phyloP scores from a whole-genome alignment of 768 basidiomycete genomes.

The Nidula microcarpa region DNA sequence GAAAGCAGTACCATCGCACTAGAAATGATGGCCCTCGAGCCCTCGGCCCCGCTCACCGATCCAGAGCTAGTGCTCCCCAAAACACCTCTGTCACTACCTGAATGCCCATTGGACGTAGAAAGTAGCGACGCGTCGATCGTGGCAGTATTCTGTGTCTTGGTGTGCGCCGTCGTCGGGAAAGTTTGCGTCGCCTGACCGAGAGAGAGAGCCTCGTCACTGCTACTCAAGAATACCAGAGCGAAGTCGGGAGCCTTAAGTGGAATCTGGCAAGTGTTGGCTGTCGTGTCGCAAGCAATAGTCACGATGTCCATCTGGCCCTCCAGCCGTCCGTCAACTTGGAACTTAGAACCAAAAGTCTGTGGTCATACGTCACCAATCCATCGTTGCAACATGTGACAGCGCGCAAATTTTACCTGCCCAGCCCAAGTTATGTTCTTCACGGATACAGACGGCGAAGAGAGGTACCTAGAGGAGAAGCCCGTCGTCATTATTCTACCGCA shows the following conservation, averaged over 20 bases:
- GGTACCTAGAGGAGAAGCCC: conserved; percentile 37
- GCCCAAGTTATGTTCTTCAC: conserved; percentile 65
- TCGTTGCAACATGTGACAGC: background rate
- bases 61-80: conserved; percentile 38
- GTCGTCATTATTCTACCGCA: background rate
- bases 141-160: conserved; percentile 48
- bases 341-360: conserved; percentile 57
- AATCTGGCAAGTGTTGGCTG: conserved; percentile 58
- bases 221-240: conserved; percentile 62
- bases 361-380: background rate
- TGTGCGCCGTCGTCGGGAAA: conserved; percentile 50
- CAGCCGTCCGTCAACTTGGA: conserved; percentile 64
- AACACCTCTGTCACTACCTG: conserved; percentile 19
- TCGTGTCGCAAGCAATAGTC: conserved; percentile 54
- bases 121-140: conserved; percentile 52
- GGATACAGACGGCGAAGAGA: conserved; percentile 41
- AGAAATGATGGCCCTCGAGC: background rate
- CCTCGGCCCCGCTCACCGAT: conserved; percentile 13
- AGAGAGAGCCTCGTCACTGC: conserved; percentile 26
- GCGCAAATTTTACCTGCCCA: conserved; percentile 36
- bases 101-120: conserved; percentile 61
- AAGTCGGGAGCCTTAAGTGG: conserved; percentile 53
- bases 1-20: no score
- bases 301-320: conserved; percentile 46
- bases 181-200: conserved; percentile 18